A percentile compares a stretch with the other conserved stretches of the same genome.
Conservation (phyloP, 225 moss, liverwort and hornwort genomes). For the Polytrichum formosum region DNA sequence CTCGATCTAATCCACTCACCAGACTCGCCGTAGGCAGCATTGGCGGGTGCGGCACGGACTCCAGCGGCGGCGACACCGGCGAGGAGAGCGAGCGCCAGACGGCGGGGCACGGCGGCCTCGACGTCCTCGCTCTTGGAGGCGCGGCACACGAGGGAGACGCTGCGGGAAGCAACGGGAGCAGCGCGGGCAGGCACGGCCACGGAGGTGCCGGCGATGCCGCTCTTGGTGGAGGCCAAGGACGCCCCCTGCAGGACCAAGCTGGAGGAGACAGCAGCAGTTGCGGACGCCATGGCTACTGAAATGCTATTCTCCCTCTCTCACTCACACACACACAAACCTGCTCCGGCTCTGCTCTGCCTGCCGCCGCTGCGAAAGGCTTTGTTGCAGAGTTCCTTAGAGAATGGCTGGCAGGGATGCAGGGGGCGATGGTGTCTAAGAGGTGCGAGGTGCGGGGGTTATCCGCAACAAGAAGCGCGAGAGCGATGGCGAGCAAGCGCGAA, state of each 20-base stretch:
- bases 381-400: too few relatives aligned
- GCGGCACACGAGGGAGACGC: constrained; percentile 28
- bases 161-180: constrained; percentile 7
- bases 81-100: constrained; percentile 68
- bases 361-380: too few relatives aligned
- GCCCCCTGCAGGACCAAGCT: constrained; percentile 28
- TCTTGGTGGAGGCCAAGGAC: constrained; percentile 27
- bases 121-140: constrained; percentile 22
- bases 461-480: too few relatives aligned
- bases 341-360: too few relatives aligned
- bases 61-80: constrained; percentile 50
- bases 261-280: constrained; percentile 37
- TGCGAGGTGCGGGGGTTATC: too few relatives aligned
- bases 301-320: background rate
- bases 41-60: constrained; percentile 56
- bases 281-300: constrained; percentile 29
- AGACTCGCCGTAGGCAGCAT: constrained; percentile 85
- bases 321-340: background rate
- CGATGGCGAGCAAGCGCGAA: too few relatives aligned
- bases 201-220: constrained; percentile 24
- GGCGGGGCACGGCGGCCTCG: constrained; percentile 41
- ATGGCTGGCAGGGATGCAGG: too few relatives aligned
- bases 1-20: constrained; percentile 30
- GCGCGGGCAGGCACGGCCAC: constrained; percentile 19
- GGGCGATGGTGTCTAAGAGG: too few relatives aligned